Evolutionary conservation across 805 yeast genomes (phyloP).

Genomic region (Nakazawaea pomicola): DNA sequence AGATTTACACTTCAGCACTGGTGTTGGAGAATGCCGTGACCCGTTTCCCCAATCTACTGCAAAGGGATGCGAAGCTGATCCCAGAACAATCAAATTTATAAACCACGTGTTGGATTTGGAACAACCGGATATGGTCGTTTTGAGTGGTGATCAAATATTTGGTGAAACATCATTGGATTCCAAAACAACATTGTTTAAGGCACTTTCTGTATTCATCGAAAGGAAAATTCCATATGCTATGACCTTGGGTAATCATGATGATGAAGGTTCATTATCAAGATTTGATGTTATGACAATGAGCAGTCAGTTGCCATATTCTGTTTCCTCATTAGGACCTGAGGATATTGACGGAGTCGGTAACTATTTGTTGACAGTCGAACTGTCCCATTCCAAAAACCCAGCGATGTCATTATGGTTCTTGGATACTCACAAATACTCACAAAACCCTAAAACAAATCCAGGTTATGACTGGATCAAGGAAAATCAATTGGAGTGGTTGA

Average conservation of each 20-base stretch:
- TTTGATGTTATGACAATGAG: constrained; percentile 55
- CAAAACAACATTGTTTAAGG: constrained; percentile 75
- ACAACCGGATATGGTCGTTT: constrained; percentile 76
- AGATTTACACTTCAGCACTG: constrained; percentile 87
- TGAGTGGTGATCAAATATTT: constrained; percentile 89
- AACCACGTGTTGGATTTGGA: constrained; percentile 64
- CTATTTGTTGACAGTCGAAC: constrained; percentile 52
- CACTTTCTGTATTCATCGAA: constrained; percentile 60
- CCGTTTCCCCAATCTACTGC: constrained; percentile 43
- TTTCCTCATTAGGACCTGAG: constrained; percentile 58
- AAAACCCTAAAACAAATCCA: constrained; percentile 53
- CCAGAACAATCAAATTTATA: constrained; percentile 59
- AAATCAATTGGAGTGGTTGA: constrained; percentile 57
- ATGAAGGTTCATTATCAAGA: constrained; percentile 69
- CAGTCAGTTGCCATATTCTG: constrained; percentile 59
- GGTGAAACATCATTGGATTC: constrained; percentile 80
- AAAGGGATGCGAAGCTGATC: constrained; percentile 71
- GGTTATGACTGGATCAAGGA: constrained; percentile 87
- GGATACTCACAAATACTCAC: constrained; percentile 79
- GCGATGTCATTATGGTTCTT: constrained; percentile 65
- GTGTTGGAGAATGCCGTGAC: constrained; percentile 74
- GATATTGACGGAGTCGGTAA: constrained; percentile 82
- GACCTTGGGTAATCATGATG: constrained; percentile 92
- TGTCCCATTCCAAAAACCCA: constrained; percentile 29
- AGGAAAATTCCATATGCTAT: constrained; percentile 78